A percentile compares a stretch with the other conserved stretches of the same genome.
Conservation (phyloP, 495 filamentous ascomycete species). For the Hypoxylon lenormandii region DNA sequence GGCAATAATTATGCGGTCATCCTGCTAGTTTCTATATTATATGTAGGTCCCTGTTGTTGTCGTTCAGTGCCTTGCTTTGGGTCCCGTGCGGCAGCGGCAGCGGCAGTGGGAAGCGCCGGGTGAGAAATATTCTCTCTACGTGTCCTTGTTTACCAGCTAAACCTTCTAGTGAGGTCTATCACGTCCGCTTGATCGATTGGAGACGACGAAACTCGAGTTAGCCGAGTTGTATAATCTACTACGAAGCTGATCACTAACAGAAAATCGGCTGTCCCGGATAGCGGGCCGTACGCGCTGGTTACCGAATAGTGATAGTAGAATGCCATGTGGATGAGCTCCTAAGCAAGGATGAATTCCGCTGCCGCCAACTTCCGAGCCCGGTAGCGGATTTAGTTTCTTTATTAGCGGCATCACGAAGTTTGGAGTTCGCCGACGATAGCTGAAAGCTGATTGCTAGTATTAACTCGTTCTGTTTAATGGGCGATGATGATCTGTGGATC, state of each 20-base stretch:
- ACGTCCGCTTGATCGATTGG: not conserved
- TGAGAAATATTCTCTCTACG: not conserved
- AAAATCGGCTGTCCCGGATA: conserved; percentile 2
- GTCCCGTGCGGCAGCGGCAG: not conserved
- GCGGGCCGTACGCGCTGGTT: conserved; percentile 8
- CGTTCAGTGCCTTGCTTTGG: not conserved
- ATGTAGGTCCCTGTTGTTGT: conserved; percentile 13
- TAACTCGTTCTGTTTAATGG: not conserved
- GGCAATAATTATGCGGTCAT: conserved; percentile 44
- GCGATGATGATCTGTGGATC: not conserved
- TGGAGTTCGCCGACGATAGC: not conserved
- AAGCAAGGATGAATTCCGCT: not conserved
- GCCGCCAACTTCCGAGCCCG: conserved; percentile 8
- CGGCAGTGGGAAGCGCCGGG: not conserved
- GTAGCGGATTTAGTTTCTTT: conserved; percentile 1
- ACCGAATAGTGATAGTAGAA: not conserved
- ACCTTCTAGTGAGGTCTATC: conserved; percentile 6
- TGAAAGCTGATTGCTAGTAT: not conserved
- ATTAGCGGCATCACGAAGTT: conserved; percentile 1
- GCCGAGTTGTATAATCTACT: not conserved
- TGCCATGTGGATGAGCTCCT: not conserved
- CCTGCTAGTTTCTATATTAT: conserved; percentile 26
- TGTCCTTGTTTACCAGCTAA: conserved; percentile 5
- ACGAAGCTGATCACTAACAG: not conserved
- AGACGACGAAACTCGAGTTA: not conserved